Percentiles rank a stretch among this genome's conserved stretches.
These are phyloP conservation scores for Trichoderma polysporum DNA, from an alignment of 2,329 filamentous ascomycete genomes.

Conservation along the genomic window DNA sequence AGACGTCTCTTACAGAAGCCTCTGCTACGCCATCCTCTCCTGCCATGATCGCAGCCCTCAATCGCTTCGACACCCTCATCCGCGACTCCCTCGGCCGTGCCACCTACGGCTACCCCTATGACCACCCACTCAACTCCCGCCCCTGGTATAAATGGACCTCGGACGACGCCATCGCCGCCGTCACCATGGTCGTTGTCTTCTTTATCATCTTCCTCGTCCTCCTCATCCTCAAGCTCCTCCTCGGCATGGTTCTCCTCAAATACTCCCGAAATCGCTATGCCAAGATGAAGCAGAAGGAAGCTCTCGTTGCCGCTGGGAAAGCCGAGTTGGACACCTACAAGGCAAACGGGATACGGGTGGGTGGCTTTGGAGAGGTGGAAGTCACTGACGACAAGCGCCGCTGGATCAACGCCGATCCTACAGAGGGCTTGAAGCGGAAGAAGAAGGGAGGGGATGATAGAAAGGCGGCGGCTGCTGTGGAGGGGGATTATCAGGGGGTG, in stretches of 20 bases:
- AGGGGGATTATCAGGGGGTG: slow-evolving; percentile 60
- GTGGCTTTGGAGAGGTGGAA: slow-evolving; percentile 82
- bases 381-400: slow-evolving; percentile 82
- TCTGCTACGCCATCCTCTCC: slow-evolving; percentile 65
- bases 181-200: slow-evolving; percentile 85
- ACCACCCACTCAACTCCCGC: slow-evolving; percentile 38
- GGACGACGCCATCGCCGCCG: slow-evolving; percentile 71
- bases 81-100: slow-evolving; percentile 74
- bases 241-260: slow-evolving; percentile 83
- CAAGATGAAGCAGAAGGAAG: slow-evolving; percentile 72
- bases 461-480: not conserved
- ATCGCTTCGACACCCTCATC: slow-evolving; percentile 73
- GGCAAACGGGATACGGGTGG: slow-evolving; percentile 71
- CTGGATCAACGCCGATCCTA: slow-evolving; percentile 85
- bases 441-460: slow-evolving; percentile 53
- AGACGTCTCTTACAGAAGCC: slow-evolving; percentile 65
- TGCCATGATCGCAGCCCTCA: slow-evolving; percentile 72
- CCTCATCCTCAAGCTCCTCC: slow-evolving; percentile 77
- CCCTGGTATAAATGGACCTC: slow-evolving; percentile 59
- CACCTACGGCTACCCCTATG: slow-evolving; percentile 61
- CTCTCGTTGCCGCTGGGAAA: slow-evolving; percentile 46
- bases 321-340: slow-evolving; percentile 58
- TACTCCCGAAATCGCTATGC: slow-evolving; percentile 78
- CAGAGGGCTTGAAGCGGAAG: slow-evolving; percentile 63
- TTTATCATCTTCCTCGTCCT: slow-evolving; percentile 82